Conservation (phyloP, 2,329 filamentous ascomycete species). For the Ophiostoma sp. region DNA sequence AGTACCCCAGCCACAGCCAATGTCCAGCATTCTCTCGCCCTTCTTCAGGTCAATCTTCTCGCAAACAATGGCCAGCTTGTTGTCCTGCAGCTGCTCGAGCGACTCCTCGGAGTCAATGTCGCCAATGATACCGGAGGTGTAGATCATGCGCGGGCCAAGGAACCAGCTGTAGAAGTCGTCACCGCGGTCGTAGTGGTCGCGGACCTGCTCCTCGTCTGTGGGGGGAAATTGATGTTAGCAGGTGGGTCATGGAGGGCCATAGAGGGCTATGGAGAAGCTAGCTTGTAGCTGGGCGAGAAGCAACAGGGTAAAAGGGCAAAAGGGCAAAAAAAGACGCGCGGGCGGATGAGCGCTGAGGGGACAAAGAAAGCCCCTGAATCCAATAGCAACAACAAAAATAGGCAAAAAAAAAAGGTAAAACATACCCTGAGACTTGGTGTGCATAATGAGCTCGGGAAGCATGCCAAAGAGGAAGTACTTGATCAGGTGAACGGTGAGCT, state of each 20-base stretch:
- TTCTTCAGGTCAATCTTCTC: constrained; percentile 85
- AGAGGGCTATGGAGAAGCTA: not conserved
- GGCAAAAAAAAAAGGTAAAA: not conserved
- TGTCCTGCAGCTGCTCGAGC: constrained; percentile 93
- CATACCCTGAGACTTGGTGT: constrained; percentile 28
- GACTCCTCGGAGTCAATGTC: constrained; percentile 83
- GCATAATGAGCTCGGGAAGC: constrained; percentile 28
- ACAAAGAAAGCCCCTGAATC: not conserved
- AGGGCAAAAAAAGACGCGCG: not conserved
- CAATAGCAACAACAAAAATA: not conserved
- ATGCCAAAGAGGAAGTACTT: constrained; percentile 28
- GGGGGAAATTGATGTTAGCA: not conserved
- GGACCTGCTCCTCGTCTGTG: constrained; percentile 91
- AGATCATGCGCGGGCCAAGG: constrained; percentile 96
- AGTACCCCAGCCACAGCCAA: constrained; percentile 97
- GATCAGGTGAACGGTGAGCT: constrained; percentile 35
- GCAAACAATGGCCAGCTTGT: constrained; percentile 91
- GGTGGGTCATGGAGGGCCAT: not conserved
- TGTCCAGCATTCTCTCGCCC: constrained; percentile 81
- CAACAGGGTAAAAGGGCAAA: not conserved
- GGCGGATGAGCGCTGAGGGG: not conserved
- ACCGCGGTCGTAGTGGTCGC: constrained; percentile 94
- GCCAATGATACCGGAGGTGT: constrained; percentile 90
- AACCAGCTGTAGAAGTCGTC: constrained; percentile 99
- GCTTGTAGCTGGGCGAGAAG: not conserved